Conservation (phyloP, 768 basidiomycete species). For the Boletellus ananas region DNA sequence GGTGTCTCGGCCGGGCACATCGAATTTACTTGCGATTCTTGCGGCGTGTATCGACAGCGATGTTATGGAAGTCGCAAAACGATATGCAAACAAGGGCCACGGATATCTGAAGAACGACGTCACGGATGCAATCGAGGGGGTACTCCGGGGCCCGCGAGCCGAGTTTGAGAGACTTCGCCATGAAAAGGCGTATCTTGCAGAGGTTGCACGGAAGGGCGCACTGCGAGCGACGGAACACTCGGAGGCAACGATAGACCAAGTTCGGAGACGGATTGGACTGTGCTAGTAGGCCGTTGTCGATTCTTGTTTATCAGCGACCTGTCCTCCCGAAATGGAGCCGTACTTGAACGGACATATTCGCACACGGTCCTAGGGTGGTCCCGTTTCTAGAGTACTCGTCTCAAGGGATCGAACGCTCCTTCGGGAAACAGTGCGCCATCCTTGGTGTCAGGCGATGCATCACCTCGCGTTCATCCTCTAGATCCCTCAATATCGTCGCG, state of each 20-base stretch:
- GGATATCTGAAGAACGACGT: conserved; percentile 72
- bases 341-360: background rate
- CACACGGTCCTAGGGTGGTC: conserved; percentile 46
- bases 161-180: conserved; percentile 63
- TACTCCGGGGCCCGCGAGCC: conserved; percentile 60
- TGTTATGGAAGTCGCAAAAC: conserved; percentile 41
- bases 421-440: conserved; percentile 65
- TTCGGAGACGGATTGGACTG: conserved; percentile 66
- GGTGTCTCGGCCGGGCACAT: conserved; percentile 69
- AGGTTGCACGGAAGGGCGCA: conserved; percentile 64
- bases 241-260: conserved; percentile 57
- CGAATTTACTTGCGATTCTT: conserved; percentile 78
- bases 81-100: conserved; percentile 56
- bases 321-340: no score
- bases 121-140: conserved; percentile 64
- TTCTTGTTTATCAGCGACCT: conserved; percentile 11
- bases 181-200: conserved; percentile 57
- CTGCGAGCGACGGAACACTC: conserved; percentile 61
- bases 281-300: conserved; percentile 24
- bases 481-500: conserved; percentile 70
- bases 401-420: conserved; percentile 62
- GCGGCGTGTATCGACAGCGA: conserved; percentile 62
- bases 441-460: conserved; percentile 9
- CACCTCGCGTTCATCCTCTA: conserved; percentile 63
- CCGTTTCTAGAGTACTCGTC: conserved; percentile 71